phyloP scores from a whole-genome alignment of 2,329 filamentous ascomycete genomes.

The Penicillium decumbens region DNA sequence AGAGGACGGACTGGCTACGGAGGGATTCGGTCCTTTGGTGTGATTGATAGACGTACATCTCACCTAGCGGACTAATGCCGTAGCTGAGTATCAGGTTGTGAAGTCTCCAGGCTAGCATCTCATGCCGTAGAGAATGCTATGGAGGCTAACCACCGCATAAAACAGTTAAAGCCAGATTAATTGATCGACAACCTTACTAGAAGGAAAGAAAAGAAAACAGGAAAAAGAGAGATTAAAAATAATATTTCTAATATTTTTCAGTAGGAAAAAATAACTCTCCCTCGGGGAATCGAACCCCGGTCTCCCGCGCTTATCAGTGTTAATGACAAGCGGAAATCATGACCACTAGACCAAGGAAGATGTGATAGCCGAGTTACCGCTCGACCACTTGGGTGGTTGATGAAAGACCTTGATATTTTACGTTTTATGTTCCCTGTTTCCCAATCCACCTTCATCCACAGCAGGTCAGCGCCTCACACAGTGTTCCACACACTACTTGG shows the following conservation, averaged over 20 bases:
- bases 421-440: not conserved
- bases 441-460: slow-evolving; percentile 35
- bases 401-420: not conserved
- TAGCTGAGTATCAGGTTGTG: not conserved
- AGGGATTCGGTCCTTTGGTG: slow-evolving; percentile 8
- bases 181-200: not conserved
- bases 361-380: slow-evolving; percentile 21
- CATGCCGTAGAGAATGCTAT: too few species aligned
- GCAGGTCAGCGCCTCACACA: slow-evolving; percentile 52
- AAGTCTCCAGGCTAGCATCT: not conserved
- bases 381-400: slow-evolving; percentile 24
- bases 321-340: slow-evolving; percentile 41
- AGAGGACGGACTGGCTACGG: slow-evolving; percentile 5
- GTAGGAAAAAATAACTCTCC: slow-evolving; percentile 21
- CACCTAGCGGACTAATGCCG: not conserved
- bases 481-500: slow-evolving; percentile 50
- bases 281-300: slow-evolving; percentile 39
- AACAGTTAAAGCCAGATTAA: not conserved
- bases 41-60: not conserved
- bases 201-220: not conserved
- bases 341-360: slow-evolving; percentile 39
- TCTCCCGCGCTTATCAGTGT: slow-evolving; percentile 33
- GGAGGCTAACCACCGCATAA: not conserved
- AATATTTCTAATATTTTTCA: too few species aligned
- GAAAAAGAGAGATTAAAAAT: too few species aligned